Conservation (phyloP, 2,329 filamentous ascomycete species). For the Aspergillaceae sp. region DNA sequence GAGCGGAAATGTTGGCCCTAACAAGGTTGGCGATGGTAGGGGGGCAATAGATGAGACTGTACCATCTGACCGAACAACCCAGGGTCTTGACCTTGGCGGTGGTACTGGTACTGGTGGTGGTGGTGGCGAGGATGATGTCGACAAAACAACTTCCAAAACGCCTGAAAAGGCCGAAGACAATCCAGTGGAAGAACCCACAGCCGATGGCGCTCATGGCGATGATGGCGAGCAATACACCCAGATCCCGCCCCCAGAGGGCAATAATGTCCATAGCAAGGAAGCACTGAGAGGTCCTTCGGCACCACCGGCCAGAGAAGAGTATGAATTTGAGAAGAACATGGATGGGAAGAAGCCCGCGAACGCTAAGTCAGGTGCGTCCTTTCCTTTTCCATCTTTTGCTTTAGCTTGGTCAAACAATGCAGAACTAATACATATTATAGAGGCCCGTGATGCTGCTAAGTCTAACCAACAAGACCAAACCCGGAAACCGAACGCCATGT, state of each 20-base stretch:
- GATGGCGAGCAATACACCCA: background rate
- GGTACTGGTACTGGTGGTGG: too few relatives aligned
- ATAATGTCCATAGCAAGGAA: conserved; percentile 17
- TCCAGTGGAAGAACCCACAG: background rate
- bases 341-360: conserved; percentile 10
- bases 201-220: background rate
- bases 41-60: too few relatives aligned
- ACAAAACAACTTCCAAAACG: too few relatives aligned
- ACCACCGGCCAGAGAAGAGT: conserved; percentile 14
- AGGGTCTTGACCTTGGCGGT: too few relatives aligned
- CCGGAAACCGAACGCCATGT: conserved; percentile 6
- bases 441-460: background rate
- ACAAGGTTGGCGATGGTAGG: too few relatives aligned
- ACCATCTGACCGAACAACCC: too few relatives aligned
- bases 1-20: background rate
- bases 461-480: background rate
- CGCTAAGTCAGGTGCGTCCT: conserved; percentile 4
- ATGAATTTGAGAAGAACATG: conserved; percentile 22
- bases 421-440: background rate
- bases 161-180: too few relatives aligned
- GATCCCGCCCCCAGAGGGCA: background rate
- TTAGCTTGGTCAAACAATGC: background rate
- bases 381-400: background rate
- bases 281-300: conserved; percentile 22
- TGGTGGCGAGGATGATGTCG: too few relatives aligned